A percentile compares a stretch with the other conserved stretches of the same genome.
Evolutionary conservation across 2,329 filamentous ascomycete genomes (phyloP).

Genomic region (Botrytis fragariae): DNA sequence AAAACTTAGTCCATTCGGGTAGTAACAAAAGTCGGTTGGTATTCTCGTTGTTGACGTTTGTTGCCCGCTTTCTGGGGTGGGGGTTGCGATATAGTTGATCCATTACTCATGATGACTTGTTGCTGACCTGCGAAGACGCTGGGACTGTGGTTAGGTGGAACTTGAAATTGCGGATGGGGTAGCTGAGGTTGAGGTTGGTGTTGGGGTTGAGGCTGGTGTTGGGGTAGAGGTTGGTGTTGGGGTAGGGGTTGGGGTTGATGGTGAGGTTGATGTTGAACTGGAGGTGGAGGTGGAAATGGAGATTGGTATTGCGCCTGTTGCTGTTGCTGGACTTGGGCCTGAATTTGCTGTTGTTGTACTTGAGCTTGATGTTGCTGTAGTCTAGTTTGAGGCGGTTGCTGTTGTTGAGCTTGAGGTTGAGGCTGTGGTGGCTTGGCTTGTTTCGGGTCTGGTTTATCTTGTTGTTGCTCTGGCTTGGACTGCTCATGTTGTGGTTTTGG

Average conservation of each 20-base stretch:
- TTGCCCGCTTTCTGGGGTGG: background rate
- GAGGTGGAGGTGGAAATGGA: background rate
- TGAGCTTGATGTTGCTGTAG: background rate
- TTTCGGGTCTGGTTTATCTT: background rate
- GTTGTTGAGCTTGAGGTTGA: background rate
- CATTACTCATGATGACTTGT: conserved; percentile 13
- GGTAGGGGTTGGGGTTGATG: background rate
- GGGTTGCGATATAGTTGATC: background rate
- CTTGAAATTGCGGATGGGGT: conserved; percentile 14
- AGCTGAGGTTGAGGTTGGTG: background rate
- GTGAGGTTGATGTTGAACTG: background rate
- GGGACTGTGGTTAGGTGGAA: background rate
- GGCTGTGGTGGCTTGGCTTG: background rate
- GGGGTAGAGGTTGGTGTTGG: background rate
- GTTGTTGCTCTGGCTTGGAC: background rate
- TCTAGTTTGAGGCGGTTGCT: background rate
- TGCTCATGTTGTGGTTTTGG: conserved; percentile 15
- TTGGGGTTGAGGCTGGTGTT: background rate
- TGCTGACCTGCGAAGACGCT: conserved; percentile 14
- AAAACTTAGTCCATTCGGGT: conserved; percentile 1
- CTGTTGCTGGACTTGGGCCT: background rate
- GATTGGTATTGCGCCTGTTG: conserved; percentile 1
- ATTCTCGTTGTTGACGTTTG: conserved; percentile 8
- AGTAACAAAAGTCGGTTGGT: conserved; percentile 10
- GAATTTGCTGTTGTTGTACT: background rate